Percentiles rank a stretch among this genome's conserved stretches.
Conservation (phyloP, 768 basidiomycete genomes). For the Russula ochroleuca region DNA sequence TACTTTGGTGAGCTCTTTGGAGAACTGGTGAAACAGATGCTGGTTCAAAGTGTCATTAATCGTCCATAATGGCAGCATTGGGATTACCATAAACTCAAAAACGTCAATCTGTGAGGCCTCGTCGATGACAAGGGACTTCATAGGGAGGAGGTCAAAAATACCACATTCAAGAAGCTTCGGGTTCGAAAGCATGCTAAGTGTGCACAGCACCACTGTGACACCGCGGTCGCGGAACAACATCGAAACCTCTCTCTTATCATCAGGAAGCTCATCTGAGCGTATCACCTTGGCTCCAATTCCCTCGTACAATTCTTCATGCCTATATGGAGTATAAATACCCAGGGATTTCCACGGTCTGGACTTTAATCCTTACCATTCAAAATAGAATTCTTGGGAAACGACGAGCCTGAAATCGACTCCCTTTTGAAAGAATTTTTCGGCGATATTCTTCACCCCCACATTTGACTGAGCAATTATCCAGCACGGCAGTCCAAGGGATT, state of each 20-base stretch:
- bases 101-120: slow-evolving; percentile 52
- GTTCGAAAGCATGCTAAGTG: slow-evolving; percentile 49
- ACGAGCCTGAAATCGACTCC: slow-evolving; percentile 56
- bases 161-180: slow-evolving; percentile 38
- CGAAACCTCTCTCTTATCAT: slow-evolving; percentile 29
- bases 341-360: background rate
- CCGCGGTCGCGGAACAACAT: slow-evolving; percentile 33
- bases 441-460: slow-evolving; percentile 83
- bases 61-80: background rate
- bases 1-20: slow-evolving; percentile 39
- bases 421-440: slow-evolving; percentile 57
- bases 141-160: slow-evolving; percentile 39
- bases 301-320: slow-evolving; percentile 51
- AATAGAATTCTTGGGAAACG: slow-evolving; percentile 33
- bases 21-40: slow-evolving; percentile 46
- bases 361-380: slow-evolving; percentile 30
- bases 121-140: slow-evolving; percentile 50
- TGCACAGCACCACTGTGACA: slow-evolving; percentile 42
- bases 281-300: slow-evolving; percentile 38
- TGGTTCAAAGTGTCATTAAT: slow-evolving; percentile 26
- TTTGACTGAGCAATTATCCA: slow-evolving; percentile 82
- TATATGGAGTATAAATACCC: slow-evolving; percentile 29
- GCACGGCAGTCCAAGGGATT: slow-evolving; percentile 30
- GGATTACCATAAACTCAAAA: slow-evolving; percentile 45
- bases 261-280: slow-evolving; percentile 39